Evolutionary conservation across 2,329 filamentous ascomycete species (phyloP).

Genomic region (Botrytis squamosa): DNA sequence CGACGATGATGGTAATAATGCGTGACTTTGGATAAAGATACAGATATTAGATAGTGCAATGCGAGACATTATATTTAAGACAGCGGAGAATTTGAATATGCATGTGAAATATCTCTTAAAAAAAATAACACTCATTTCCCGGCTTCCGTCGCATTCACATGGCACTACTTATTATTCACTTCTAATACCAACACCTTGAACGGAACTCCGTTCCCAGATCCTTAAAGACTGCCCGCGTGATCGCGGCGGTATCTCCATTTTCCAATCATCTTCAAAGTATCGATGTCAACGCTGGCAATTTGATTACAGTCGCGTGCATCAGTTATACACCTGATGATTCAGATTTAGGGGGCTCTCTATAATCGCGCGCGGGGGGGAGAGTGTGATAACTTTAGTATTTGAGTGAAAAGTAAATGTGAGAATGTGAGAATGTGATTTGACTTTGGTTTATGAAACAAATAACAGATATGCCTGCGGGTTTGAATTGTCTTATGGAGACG

Average conservation of each 20-base stretch:
- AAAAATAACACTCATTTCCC: no score
- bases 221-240: not conserved
- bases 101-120: not conserved
- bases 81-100: not conserved
- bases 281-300: not conserved
- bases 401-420: not conserved
- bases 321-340: not conserved
- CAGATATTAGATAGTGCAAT: not conserved
- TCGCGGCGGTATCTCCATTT: not conserved
- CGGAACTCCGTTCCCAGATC: fast-evolving
- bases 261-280: not conserved
- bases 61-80: not conserved
- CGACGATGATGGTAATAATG: not conserved
- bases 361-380: not conserved
- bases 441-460: no score
- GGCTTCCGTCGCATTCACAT: not conserved
- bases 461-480: no score
- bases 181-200: not conserved
- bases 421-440: not conserved
- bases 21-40: not conserved
- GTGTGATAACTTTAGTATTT: not conserved
- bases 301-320: not conserved
- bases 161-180: no score
- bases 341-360: not conserved
- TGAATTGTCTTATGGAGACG: fast-evolving